These are phyloP conservation scores for Onygena corvina DNA, from an alignment of 2,329 filamentous ascomycete genomes.

Conservation along the genomic window DNA sequence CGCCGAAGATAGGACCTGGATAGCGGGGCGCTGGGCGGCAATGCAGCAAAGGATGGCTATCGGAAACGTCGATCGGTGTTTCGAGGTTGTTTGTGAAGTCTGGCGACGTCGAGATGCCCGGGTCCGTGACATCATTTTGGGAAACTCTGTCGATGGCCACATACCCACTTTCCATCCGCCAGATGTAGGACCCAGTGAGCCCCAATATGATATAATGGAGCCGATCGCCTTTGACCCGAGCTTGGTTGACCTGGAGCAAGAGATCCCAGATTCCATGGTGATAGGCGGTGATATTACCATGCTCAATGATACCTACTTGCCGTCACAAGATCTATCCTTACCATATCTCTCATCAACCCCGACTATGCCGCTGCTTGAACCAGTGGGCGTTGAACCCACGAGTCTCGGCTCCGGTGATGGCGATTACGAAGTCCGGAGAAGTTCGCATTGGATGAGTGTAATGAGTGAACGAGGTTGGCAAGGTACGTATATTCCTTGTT, in stretches of 20 bases:
- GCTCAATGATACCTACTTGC: neutral
- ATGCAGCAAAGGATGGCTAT: conserved; percentile 53
- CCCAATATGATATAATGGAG: neutral
- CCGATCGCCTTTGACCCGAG: neutral
- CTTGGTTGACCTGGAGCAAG: neutral
- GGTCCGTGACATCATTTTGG: too few species aligned
- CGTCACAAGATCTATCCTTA: neutral
- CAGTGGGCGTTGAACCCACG: conserved; percentile 17
- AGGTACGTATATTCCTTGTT: conserved; percentile 32
- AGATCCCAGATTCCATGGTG: neutral
- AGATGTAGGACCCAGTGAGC: conserved; percentile 7
- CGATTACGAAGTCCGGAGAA: conserved; percentile 51
- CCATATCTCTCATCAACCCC: neutral
- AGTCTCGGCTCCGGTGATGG: conserved; percentile 33
- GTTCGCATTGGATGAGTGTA: conserved; percentile 57
- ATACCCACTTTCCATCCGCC: conserved; percentile 17
- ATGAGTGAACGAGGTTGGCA: conserved; percentile 66
- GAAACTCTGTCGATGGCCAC: conserved; percentile 19
- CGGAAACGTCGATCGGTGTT: conserved; percentile 54
- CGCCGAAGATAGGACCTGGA: conserved; percentile 52
- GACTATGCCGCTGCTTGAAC: neutral
- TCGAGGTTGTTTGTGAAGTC: conserved; percentile 53
- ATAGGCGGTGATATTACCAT: neutral
- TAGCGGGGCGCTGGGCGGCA: conserved; percentile 48
- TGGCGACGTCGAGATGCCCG: conserved; percentile 52